Base-by-base conservation (phyloP, 2,329 filamentous ascomycete genomes). In the Aspergillus neoniger region DNA sequence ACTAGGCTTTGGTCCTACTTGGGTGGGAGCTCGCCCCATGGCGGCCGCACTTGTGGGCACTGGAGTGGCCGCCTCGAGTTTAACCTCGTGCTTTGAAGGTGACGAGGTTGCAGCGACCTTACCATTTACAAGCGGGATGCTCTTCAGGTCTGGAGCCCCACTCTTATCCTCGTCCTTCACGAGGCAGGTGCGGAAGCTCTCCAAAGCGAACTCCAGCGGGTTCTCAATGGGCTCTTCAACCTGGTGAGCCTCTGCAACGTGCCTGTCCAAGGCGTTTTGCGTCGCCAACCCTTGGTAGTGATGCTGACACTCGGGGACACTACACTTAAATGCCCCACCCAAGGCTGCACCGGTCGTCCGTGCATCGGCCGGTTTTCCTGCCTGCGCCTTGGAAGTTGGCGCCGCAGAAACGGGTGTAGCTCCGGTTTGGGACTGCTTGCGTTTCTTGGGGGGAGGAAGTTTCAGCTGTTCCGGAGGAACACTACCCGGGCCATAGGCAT, bases 381-480 rank as follows among this genome's bases (percentile, higher is more conserved):
- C 44, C 44, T 71, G 69, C 3, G 74, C 67, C 49, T 75, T 76
- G 2, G 72, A 60, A 21, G 71, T 67, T 5, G 74, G 64, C 2
- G 65, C 67, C 3, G 64, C 65, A 10, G 68, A 55, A 51, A 68
- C 62, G 21, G 75, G 69, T 14, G 72, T 73, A 32, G 67, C 59
- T 32, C 68, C 71, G 8, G 77, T 71, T 55, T 82, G 79, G 55
- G 81, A 81, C 63, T 83, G 78, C 76, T 85, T 86, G 56, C 81
- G 79, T 67, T 80, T 84, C 77, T 87, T 88, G 58, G 79, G 77
- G 2, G 82, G 79, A 17, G 85, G 86, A 23, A 88, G 73, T 50
- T 85, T 83, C 50, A 88, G 78, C 63, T 86, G 83, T 54, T 85
- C 82, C 10, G 81, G 79, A 4, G 81, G 84, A 52, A 87, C 78